phyloP scores from a whole-genome alignment of 169 alveolate genomes.

The Eimeria praecox region DNA sequence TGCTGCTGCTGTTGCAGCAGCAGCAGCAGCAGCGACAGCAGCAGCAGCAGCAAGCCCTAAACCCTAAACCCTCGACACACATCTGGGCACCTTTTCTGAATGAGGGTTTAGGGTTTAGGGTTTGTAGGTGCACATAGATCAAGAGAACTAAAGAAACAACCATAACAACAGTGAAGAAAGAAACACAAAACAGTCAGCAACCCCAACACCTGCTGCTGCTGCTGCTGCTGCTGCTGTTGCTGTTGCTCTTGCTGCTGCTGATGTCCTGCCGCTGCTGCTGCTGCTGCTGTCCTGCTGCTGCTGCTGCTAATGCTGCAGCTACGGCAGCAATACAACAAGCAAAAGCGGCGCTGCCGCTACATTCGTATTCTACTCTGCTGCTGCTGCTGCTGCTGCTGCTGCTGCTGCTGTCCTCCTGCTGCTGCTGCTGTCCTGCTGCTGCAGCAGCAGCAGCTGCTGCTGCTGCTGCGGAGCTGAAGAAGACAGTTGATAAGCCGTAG shows the following conservation, averaged over 20 bases:
- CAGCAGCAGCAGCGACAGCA: no score
- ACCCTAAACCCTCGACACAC: slow-evolving; percentile 2
- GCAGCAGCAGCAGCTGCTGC: slow-evolving; percentile 15
- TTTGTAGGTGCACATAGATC: no score
- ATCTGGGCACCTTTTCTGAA: not conserved
- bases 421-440: not conserved
- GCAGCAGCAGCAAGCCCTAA: not conserved
- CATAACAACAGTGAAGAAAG: no score
- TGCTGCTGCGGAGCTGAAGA: not conserved
- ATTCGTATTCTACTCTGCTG: not conserved
- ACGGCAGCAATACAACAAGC: not conserved
- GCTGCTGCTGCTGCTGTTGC: not conserved
- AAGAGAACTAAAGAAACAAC: no score
- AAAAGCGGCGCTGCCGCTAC: not conserved
- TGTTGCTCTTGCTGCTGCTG: not conserved
- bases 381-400: slow-evolving; percentile 39
- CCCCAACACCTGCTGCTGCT: no score
- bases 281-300: slow-evolving; percentile 8
- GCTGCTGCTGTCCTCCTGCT: not conserved
- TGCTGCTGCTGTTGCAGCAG: no score
- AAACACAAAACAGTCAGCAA: no score
- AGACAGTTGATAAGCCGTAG: no score
- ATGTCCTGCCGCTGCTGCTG: no score
- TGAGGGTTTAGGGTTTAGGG: no score
- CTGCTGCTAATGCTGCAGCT: slow-evolving; percentile 3